A percentile compares a stretch with the other conserved stretches of the same genome.
phyloP scores from a whole-genome alignment of 2,329 filamentous ascomycete genomes.

The Pleurostoma richardsiae region DNA sequence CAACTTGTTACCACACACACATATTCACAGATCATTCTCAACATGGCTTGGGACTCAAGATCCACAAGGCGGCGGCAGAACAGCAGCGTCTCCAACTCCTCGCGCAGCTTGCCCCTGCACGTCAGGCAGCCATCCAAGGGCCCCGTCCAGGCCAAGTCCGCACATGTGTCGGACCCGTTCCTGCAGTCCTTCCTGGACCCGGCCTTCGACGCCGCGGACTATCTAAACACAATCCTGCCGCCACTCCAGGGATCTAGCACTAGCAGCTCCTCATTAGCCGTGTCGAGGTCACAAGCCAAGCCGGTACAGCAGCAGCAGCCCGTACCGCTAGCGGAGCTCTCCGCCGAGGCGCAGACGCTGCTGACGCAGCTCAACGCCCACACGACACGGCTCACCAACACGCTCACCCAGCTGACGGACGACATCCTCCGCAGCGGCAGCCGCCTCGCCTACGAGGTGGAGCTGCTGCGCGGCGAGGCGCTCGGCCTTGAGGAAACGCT shows the following conservation, averaged over 20 bases:
- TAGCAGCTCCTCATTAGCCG: slow-evolving; percentile 10
- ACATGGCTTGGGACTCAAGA: slow-evolving; percentile 36
- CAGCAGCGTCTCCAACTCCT: slow-evolving; percentile 31
- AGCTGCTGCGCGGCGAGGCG: slow-evolving; percentile 85
- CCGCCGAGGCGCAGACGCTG: slow-evolving; percentile 75
- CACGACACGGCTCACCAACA: slow-evolving; percentile 74
- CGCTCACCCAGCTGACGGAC: slow-evolving; percentile 84
- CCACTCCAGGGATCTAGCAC: slow-evolving; percentile 47
- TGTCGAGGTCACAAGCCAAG: slow-evolving; percentile 9
- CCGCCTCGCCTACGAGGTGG: slow-evolving; percentile 88
- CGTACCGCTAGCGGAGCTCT: slow-evolving; percentile 69
- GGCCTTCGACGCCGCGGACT: slow-evolving; percentile 77
- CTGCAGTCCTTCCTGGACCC: slow-evolving; percentile 71
- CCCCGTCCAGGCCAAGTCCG: slow-evolving; percentile 43
- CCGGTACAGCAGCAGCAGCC: slow-evolving; percentile 25
- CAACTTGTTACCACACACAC: not conserved
- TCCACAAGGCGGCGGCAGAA: slow-evolving; percentile 39
- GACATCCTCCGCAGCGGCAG: slow-evolving; percentile 89
- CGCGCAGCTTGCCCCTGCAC: slow-evolving; percentile 34
- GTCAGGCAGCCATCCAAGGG: slow-evolving; percentile 29
- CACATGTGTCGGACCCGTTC: slow-evolving; percentile 65
- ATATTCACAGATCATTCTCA: not conserved
- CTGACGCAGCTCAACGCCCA: slow-evolving; percentile 85
- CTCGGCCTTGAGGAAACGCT: slow-evolving; percentile 74
- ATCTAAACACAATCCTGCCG: slow-evolving; percentile 76